Evolutionary conservation across 2,329 filamentous ascomycete species (phyloP).

Genomic region (Epichloe hybrida): DNA sequence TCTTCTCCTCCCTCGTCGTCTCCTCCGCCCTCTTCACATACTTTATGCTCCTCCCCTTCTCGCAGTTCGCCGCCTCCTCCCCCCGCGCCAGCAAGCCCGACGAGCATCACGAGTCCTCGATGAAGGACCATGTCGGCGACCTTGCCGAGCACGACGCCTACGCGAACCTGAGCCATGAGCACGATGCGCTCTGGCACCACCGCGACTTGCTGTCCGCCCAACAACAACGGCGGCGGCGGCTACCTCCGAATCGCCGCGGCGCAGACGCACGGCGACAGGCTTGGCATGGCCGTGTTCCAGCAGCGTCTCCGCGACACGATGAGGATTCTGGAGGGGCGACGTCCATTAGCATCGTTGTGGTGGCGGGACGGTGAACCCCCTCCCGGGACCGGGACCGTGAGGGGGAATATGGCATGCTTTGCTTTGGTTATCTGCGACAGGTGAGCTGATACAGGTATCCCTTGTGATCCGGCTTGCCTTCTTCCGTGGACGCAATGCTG

Average conservation of each 20-base stretch:
- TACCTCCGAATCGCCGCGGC: not conserved
- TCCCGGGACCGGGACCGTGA: too few relatives aligned
- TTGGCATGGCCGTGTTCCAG: conserved; percentile 6
- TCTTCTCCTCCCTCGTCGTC: conserved; percentile 3
- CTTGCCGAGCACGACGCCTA: not conserved
- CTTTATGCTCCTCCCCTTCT: conserved; percentile 5
- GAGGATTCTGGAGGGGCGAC: not conserved
- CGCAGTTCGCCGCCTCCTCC: not conserved
- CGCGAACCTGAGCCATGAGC: not conserved
- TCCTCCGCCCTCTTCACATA: conserved; percentile 3
- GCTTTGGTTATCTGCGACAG: conserved; percentile 7
- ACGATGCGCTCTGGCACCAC: not conserved
- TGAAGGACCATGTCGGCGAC: not conserved
- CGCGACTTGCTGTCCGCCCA: not conserved
- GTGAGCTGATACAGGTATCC: not conserved
- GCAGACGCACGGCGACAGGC: not conserved
- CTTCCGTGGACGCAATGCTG: not conserved
- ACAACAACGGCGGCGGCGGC: not conserved
- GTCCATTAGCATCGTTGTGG: too few relatives aligned
- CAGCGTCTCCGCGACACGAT: not conserved
- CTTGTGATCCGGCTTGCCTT: not conserved
- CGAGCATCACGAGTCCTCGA: rapidly evolving
- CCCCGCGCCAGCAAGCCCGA: not conserved
- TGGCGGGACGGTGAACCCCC: not conserved
- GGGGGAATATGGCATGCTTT: not conserved